Percentiles rank a stretch among this genome's conserved stretches.
These are phyloP conservation scores for Calocybe gangraenosa DNA, from an alignment of 768 basidiomycete genomes.

Conservation along the genomic window DNA sequence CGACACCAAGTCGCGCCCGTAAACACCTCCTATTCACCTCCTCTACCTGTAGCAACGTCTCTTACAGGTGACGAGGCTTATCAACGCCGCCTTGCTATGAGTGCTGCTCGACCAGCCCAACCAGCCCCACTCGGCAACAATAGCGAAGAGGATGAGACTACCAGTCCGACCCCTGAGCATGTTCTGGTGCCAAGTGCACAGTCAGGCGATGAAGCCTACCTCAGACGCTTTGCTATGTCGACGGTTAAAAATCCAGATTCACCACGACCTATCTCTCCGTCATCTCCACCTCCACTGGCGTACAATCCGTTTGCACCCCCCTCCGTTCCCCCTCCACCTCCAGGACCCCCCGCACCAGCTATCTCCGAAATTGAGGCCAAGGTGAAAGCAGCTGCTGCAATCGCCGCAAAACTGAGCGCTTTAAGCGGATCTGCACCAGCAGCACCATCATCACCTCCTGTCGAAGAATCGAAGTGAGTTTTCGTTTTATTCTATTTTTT, in stretches of 20 bases:
- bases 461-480: constrained; percentile 30
- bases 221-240: constrained; percentile 58
- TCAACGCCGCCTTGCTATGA: constrained; percentile 71
- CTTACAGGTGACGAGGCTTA: constrained; percentile 80
- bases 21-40: constrained; percentile 25
- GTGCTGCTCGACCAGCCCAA: constrained; percentile 24
- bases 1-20: constrained; percentile 21
- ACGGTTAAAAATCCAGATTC: constrained; percentile 22
- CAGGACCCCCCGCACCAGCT: constrained; percentile 30
- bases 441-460: constrained; percentile 23
- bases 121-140: constrained; percentile 21
- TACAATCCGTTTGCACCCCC: constrained; percentile 72
- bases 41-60: constrained; percentile 36
- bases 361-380: constrained; percentile 55
- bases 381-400: constrained; percentile 74
- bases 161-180: constrained; percentile 19
- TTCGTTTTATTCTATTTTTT: neutral
- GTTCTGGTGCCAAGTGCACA: constrained; percentile 23
- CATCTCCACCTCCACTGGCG: constrained; percentile 51
- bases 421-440: constrained; percentile 35
- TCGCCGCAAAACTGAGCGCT: constrained; percentile 71
- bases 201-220: constrained; percentile 68
- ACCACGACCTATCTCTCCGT: constrained; percentile 25
- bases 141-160: constrained; percentile 19
- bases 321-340: constrained; percentile 49